Conservation (phyloP, 768 basidiomycete species). For the Cystobasidiopsis lactophilus region DNA sequence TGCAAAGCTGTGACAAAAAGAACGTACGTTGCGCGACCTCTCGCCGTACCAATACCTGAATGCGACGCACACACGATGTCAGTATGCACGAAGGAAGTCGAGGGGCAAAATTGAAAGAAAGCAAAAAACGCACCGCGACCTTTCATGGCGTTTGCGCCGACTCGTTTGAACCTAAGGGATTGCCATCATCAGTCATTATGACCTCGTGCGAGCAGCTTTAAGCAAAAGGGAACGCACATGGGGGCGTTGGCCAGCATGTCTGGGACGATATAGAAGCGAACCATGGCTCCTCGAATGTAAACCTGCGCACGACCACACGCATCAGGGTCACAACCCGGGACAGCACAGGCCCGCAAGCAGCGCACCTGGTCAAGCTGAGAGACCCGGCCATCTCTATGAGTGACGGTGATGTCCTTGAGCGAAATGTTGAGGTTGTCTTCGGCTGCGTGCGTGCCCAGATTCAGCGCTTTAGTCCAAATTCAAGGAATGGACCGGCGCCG, state of each 20-base stretch:
- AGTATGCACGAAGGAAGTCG: too few relatives aligned
- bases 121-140: too few relatives aligned
- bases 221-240: conserved; percentile 41
- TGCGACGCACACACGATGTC: too few relatives aligned
- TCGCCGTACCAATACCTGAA: conserved; percentile 97
- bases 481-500: not conserved
- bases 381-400: conserved; percentile 89
- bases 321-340: not conserved
- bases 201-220: not conserved
- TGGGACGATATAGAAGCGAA: conserved; percentile 96
- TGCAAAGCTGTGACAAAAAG: not conserved
- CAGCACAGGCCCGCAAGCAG: not conserved
- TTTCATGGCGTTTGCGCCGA: conserved; percentile 93
- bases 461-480: not conserved
- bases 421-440: conserved; percentile 98
- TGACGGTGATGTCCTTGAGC: conserved; percentile 86
- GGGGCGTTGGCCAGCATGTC: conserved; percentile 99
- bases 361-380: conserved; percentile 88
- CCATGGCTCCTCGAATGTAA: conserved; percentile 94
- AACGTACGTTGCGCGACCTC: conserved; percentile 65
- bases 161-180: conserved; percentile 75
- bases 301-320: conserved; percentile 10
- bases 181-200: not conserved
- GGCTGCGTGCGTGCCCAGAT: conserved; percentile 32
- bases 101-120: too few relatives aligned